Evolutionary conservation across 176 grass and related monocot species (phyloP), one percentile per base, ranked within the genome.

Genomic region (Coix lacrymajobi): DNA sequence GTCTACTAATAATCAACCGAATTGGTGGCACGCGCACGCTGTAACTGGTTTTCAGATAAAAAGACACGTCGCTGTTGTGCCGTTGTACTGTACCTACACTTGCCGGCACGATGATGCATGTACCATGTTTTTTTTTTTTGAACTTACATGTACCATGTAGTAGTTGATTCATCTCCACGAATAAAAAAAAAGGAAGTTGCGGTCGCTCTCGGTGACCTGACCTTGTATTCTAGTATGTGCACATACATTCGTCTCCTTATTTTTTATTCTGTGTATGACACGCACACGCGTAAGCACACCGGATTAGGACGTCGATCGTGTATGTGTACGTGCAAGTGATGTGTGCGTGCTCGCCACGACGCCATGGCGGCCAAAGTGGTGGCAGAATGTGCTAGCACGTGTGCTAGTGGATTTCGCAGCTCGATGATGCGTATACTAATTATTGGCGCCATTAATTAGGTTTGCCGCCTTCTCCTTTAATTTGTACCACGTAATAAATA

Each of bases 331-430:
- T 36, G 7, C 66, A 7, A 16, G 2, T 54, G 52, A 56, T 56
- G 51, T 22, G 49, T 52, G 30, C 38, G 36, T 88, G 81, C 58
- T 66, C 8, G 81, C 81, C 75, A 88, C 38, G 57, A 79, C 24
- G 41, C 26, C 86, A 36, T 34, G 66, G 20, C 54, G 58, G 38
- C 7, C 57, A 88, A 79, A 84, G 67, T 11, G 36, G 44, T 16
- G 20, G 75, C 66, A 20, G 28, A 65, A 54, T 36, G 52, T 45
- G 52, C 7, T 3, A 0, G n/a, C n/a, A n/a, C n/a, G n/a, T n/a
- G 37, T 19, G 19, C 19, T 17, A 73, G 40, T 64, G 32, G 1
- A 22, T 20, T 38, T 41, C 32, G 34, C 33, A 19, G 44, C 14
- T 85, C 9, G n/a, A 38, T 62, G 54, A 51, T 66, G 14, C 62